A percentile compares a stretch with the other conserved stretches of the same genome.
These are phyloP conservation scores for Hyaloscypha hepaticicola DNA, from an alignment of 495 filamentous ascomycete genomes.

Conservation along the genomic window DNA sequence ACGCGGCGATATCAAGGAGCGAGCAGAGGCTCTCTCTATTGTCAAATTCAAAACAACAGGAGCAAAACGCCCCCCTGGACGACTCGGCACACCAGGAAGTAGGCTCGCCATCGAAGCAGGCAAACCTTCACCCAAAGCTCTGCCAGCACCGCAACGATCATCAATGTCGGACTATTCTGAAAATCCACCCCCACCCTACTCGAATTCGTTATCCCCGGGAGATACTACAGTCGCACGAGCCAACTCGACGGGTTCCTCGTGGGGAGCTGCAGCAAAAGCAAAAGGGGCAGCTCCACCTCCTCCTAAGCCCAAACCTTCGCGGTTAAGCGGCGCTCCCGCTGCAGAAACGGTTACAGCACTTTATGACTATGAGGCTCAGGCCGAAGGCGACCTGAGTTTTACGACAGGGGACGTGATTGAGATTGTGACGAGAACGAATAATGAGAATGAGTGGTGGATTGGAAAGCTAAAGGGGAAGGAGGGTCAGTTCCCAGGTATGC, in stretches of 20 bases:
- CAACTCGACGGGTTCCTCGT: conserved; percentile 56
- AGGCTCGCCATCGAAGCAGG: conserved; percentile 37
- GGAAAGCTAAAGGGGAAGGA: conserved; percentile 73
- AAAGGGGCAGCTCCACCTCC: conserved; percentile 87
- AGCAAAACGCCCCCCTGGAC: conserved; percentile 48
- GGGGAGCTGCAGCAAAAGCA: conserved; percentile 65
- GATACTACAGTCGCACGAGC: conserved; percentile 43
- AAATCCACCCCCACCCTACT: conserved; percentile 71
- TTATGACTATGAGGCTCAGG: conserved; percentile 96
- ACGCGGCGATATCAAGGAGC: conserved; percentile 80
- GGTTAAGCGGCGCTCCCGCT: conserved; percentile 61
- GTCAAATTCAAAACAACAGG: conserved; percentile 87
- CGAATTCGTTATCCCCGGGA: conserved; percentile 36
- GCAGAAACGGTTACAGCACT: conserved; percentile 77
- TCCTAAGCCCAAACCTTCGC: conserved; percentile 83
- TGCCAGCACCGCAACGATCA: conserved; percentile 9
- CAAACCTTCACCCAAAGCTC: conserved; percentile 21
- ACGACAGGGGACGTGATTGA: conserved; percentile 88
- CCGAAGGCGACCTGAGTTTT: conserved; percentile 92
- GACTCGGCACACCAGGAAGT: conserved; percentile 48
- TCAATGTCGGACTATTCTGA: conserved; percentile 47
- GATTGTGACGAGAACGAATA: conserved; percentile 73
- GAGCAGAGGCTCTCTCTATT: conserved; percentile 76
- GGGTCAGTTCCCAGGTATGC: conserved; percentile 93
- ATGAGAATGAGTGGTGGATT: conserved; percentile 97